phyloP scores from a whole-genome alignment of 1,284 basidiomycete species.

The Malassezia psittaci region DNA sequence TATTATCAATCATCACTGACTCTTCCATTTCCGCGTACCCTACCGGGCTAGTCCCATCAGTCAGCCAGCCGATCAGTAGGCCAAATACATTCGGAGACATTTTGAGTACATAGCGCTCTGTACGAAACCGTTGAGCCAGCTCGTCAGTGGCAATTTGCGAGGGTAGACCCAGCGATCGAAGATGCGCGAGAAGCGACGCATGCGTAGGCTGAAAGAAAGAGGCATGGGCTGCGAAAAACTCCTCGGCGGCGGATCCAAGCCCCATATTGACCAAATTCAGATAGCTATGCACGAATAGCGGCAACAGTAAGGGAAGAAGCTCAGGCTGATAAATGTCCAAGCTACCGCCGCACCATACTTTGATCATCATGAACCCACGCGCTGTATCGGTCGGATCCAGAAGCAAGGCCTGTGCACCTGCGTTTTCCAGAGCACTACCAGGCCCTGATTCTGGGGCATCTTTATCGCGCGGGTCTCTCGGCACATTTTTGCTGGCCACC shows the following conservation, averaged over 20 bases:
- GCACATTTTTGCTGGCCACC: constrained; percentile 38
- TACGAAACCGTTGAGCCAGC: constrained; percentile 70
- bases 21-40: constrained; percentile 65
- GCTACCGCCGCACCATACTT: constrained; percentile 85
- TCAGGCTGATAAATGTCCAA: constrained; percentile 79
- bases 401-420: constrained; percentile 66
- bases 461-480: constrained; percentile 37
- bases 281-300: constrained; percentile 94
- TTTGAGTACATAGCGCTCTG: constrained; percentile 78
- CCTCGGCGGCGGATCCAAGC: constrained; percentile 65
- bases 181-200: constrained; percentile 62
- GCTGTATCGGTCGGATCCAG: constrained; percentile 80
- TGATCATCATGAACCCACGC: constrained; percentile 72
- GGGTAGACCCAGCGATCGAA: constrained; percentile 72
- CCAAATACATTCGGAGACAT: constrained; percentile 87
- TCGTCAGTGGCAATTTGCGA: constrained; percentile 70
- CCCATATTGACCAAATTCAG: constrained; percentile 84
- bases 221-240: constrained; percentile 66
- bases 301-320: constrained; percentile 81
- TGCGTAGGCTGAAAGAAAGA: constrained; percentile 63
- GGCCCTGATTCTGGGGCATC: constrained; percentile 18
- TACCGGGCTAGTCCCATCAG: constrained; percentile 77
- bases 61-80: constrained; percentile 88
- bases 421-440: constrained; percentile 46
- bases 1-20: constrained; percentile 60